Evolutionary conservation across 768 basidiomycete species (phyloP).

Genomic region (Pulveroboletus frians): DNA sequence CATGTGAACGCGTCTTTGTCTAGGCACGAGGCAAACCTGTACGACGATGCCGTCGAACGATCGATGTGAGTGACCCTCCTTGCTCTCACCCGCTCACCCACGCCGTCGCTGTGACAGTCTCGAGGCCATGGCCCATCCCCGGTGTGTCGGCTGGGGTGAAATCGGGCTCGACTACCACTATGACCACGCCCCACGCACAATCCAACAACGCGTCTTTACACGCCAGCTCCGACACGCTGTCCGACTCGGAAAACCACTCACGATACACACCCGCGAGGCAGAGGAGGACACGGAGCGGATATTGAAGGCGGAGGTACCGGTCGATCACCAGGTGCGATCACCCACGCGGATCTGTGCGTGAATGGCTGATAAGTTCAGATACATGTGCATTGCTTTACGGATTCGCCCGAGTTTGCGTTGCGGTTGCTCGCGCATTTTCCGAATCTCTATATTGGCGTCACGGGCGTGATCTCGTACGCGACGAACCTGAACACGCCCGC

Average conservation of each 20-base stretch:
- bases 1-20: neutral
- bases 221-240: conserved; percentile 70
- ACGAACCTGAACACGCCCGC: conserved; percentile 67
- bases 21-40: conserved; percentile 69
- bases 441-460: conserved; percentile 80
- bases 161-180: conserved; percentile 87
- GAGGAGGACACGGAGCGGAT: conserved; percentile 79
- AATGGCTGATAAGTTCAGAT: too few species aligned
- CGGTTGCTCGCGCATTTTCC: conserved; percentile 72
- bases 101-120: conserved; percentile 35
- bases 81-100: neutral
- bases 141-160: conserved; percentile 86
- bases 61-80: conserved; percentile 47
- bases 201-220: conserved; percentile 61
- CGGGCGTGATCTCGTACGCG: conserved; percentile 79
- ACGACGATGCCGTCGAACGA: conserved; percentile 61
- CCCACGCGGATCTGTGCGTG: too few species aligned
- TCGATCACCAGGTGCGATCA: conserved; percentile 63
- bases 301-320: conserved; percentile 69
- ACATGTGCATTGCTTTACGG: conserved; percentile 87
- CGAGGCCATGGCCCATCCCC: conserved; percentile 72
- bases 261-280: conserved; percentile 84
- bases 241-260: conserved; percentile 65
- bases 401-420: conserved; percentile 67
- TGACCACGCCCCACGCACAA: conserved; percentile 63